Conservation (phyloP, 768 basidiomycete genomes). For the Mycena vitilis region DNA sequence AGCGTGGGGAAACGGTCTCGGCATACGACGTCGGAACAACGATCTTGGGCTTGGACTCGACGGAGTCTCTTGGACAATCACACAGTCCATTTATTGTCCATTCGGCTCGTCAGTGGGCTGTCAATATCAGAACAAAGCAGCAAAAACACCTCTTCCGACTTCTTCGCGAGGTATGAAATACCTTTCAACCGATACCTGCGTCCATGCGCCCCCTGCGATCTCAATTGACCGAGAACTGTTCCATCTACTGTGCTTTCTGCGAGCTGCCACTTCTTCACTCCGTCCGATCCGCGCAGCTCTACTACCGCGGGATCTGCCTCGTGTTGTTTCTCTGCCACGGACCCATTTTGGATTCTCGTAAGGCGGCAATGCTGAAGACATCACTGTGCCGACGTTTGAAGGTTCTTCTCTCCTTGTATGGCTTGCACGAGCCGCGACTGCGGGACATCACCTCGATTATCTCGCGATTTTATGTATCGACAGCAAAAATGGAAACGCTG, state of each 20-base stretch:
- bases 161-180: constrained; percentile 25
- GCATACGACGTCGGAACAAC: background rate
- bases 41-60: background rate
- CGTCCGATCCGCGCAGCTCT: background rate
- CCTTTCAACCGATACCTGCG: constrained; percentile 7
- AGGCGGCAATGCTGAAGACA: constrained; percentile 3
- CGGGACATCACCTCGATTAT: background rate
- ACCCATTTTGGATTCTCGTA: background rate
- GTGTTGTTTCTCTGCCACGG: background rate
- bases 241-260: background rate
- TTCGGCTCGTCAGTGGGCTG: background rate
- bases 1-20: constrained; percentile 10
- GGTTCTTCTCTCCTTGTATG: background rate
- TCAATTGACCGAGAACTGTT: background rate
- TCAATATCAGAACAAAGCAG: constrained; percentile 23
- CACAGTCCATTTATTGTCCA: background rate
- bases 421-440: background rate
- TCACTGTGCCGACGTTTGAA: constrained; percentile 20
- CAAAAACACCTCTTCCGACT: background rate
- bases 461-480: background rate
- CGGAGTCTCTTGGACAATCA: background rate
- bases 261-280: too few relatives aligned
- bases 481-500: background rate
- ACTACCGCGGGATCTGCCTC: constrained; percentile 1
- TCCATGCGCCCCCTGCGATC: background rate